Evolutionary conservation across 495 filamentous ascomycete genomes (phyloP).

Genomic region (Podospora sp.): DNA sequence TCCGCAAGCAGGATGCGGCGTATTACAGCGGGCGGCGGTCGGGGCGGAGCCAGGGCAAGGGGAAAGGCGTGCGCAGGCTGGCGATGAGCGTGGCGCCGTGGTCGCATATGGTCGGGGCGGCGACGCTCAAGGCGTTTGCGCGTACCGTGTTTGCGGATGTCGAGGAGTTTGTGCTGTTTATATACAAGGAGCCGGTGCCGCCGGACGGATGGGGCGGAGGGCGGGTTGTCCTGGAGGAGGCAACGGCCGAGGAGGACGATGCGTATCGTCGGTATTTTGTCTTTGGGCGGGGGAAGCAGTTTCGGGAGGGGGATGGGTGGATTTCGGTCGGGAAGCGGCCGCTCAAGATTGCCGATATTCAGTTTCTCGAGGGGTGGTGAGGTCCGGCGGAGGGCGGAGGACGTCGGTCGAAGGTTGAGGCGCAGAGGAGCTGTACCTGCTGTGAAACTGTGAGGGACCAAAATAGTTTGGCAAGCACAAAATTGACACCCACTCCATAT

Average conservation of each 20-base stretch:
- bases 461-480: not conserved
- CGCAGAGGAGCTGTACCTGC: not conserved
- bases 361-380: conserved; percentile 32
- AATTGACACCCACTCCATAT: not conserved
- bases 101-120: conserved; percentile 45
- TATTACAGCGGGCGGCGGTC: not conserved
- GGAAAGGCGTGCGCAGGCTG: conserved; percentile 61
- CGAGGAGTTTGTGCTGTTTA: conserved; percentile 34
- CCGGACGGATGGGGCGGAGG: conserved; percentile 29
- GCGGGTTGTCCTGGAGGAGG: conserved; percentile 22
- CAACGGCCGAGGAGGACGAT: conserved; percentile 19
- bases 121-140: conserved; percentile 32
- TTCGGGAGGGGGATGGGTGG: conserved; percentile 31
- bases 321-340: conserved; percentile 32
- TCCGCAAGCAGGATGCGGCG: conserved; percentile 22
- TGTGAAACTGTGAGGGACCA: not conserved
- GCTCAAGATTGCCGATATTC: conserved; percentile 31
- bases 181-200: conserved; percentile 29
- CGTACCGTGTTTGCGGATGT: conserved; percentile 31
- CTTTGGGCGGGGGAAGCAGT: conserved; percentile 30
- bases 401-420: not conserved
- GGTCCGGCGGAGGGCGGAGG: not conserved
- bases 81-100: conserved; percentile 63
- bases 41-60: not conserved
- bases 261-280: conserved; percentile 28